Conservation (phyloP, 2,329 filamentous ascomycete species). For the Didymella pinodella region DNA sequence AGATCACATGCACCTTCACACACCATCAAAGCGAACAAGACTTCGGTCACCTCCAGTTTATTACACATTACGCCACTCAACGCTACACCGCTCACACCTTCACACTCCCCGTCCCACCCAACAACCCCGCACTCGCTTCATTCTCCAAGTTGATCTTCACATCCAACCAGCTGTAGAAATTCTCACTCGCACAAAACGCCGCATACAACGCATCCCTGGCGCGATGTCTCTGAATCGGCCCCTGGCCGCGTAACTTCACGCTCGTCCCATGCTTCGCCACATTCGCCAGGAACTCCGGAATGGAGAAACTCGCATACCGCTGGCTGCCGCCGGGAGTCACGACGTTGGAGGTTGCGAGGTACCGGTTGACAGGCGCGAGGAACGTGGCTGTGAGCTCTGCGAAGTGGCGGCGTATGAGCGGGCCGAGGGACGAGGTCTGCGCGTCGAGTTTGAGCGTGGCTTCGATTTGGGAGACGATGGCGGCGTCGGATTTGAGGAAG, state of each 20-base stretch:
- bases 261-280: conserved; percentile 51
- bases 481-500: conserved; percentile 50
- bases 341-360: conserved; percentile 49
- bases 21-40: background rate
- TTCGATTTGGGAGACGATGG: conserved; percentile 47
- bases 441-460: conserved; percentile 41
- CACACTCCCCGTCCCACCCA: conserved; percentile 22
- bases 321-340: conserved; percentile 47
- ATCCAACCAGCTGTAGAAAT: conserved; percentile 54
- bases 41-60: background rate
- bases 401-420: conserved; percentile 53
- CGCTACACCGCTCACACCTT: background rate
- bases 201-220: conserved; percentile 50
- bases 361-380: conserved; percentile 52
- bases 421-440: conserved; percentile 46
- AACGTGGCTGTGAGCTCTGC: conserved; percentile 53
- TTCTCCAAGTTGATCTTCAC: conserved; percentile 54
- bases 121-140: conserved; percentile 50
- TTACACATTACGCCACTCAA: conserved; percentile 11
- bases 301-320: conserved; percentile 51
- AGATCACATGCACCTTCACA: background rate
- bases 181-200: conserved; percentile 49
- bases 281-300: conserved; percentile 48
- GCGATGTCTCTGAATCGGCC: conserved; percentile 49
- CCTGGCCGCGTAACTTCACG: conserved; percentile 50